A percentile compares a stretch with the other conserved stretches of the same genome.
phyloP scores from a whole-genome alignment of 2,329 filamentous ascomycete species.

The Fusarium fracticaudum region DNA sequence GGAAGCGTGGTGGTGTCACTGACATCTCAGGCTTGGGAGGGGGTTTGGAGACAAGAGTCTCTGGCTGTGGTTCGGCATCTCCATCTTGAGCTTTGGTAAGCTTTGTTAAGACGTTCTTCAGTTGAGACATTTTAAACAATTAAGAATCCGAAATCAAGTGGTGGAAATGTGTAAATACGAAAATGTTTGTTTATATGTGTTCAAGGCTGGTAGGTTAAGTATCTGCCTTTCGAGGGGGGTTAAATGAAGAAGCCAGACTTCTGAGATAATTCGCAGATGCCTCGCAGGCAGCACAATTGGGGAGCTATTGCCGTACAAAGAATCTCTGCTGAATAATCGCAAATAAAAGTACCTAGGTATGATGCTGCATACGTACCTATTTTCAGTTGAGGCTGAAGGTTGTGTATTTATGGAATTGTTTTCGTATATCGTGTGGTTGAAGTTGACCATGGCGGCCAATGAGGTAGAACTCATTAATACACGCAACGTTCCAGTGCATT shows the following conservation, averaged over 20 bases:
- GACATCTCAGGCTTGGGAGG: conserved; percentile 58
- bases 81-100: conserved; percentile 18
- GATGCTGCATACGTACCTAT: not conserved
- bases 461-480: conserved; percentile 36
- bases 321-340: not conserved
- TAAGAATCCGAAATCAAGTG: not conserved
- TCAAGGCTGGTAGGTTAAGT: not conserved
- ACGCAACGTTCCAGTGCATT: conserved; percentile 45
- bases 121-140: conserved; percentile 30
- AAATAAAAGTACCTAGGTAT: not conserved
- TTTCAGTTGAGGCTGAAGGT: not conserved
- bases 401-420: conserved; percentile 2
- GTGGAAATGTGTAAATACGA: not conserved
- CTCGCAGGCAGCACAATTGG: conserved; percentile 3
- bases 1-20: conserved; percentile 68
- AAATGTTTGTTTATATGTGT: not conserved
- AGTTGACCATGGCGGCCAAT: conserved; percentile 27
- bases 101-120: conserved; percentile 34
- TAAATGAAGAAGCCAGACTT: not conserved
- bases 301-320: not conserved
- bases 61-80: conserved; percentile 24
- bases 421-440: conserved; percentile 20
- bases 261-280: not conserved
- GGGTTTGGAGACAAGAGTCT: conserved; percentile 40
- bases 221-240: conserved; percentile 3